Percentiles rank a stretch among this genome's conserved stretches.
These are phyloP conservation scores for Chrysanthemum lavandulifolium DNA, from an alignment of 129 eudicot genomes.

Conservation along the genomic window DNA sequence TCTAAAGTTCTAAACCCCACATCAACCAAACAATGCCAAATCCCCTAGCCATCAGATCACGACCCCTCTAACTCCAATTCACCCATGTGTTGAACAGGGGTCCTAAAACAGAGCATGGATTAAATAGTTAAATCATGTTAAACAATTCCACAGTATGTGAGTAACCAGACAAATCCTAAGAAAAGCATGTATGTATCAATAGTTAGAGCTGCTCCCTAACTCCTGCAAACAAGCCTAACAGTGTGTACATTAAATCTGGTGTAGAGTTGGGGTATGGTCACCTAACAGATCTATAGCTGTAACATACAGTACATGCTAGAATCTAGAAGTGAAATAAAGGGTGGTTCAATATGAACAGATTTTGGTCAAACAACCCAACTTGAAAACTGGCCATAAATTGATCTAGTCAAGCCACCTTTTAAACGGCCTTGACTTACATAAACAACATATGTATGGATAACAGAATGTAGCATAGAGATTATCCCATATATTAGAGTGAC, in stretches of 20 bases:
- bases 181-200: background rate
- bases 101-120: background rate
- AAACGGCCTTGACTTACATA: background rate
- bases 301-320: background rate
- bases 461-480: background rate
- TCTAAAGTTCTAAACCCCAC: background rate
- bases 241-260: background rate
- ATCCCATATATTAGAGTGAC: background rate
- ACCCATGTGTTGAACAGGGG: background rate
- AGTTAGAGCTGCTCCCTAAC: background rate
- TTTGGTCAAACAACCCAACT: background rate
- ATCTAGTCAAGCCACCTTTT: too few species aligned
- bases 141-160: background rate
- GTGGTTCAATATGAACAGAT: background rate
- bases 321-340: background rate
- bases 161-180: background rate
- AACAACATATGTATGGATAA: background rate
- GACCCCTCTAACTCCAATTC: background rate
- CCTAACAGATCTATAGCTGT: constrained; percentile 7
- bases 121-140: background rate
- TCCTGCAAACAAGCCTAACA: background rate
- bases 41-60: background rate
- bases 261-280: constrained; percentile 8
- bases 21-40: background rate
- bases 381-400: background rate